Percentiles rank a stretch among this genome's conserved stretches.
These are phyloP conservation scores for Pseudoneurospora amorphoporcata DNA, from an alignment of 495 filamentous ascomycete species.

Conservation along the genomic window DNA sequence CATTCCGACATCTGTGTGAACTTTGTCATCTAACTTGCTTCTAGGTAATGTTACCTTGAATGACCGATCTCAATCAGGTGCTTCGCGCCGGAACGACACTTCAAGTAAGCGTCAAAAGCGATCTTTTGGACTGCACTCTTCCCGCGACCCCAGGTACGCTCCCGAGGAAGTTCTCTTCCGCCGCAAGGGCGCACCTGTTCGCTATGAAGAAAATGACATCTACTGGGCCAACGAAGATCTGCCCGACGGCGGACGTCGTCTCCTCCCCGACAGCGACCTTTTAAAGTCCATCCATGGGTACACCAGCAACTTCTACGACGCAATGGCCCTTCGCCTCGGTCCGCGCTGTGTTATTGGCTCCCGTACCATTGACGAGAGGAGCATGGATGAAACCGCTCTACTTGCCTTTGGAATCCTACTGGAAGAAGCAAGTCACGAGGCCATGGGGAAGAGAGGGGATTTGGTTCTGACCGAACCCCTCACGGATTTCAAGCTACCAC, in stretches of 20 bases:
- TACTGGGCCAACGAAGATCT: conserved; percentile 49
- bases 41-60: conserved; percentile 37
- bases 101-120: conserved; percentile 31
- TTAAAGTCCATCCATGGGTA: conserved; percentile 71
- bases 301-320: conserved; percentile 58
- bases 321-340: conserved; percentile 22
- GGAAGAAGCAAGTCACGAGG: conserved; percentile 59
- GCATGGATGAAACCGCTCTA: conserved; percentile 78
- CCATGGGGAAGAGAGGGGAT: conserved; percentile 61
- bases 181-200: conserved; percentile 45
- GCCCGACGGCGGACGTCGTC: conserved; percentile 22
- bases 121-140: conserved; percentile 43
- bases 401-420: conserved; percentile 72
- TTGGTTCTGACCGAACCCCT: conserved; percentile 62
- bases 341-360: conserved; percentile 1
- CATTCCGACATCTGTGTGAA: background rate
- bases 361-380: conserved; percentile 41
- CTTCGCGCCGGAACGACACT: conserved; percentile 8
- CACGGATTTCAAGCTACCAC: conserved; percentile 10
- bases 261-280: conserved; percentile 61
- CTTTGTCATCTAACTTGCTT: background rate
- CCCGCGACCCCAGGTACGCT: conserved; percentile 38
- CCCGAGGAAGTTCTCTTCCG: conserved; percentile 73
- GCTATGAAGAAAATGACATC: conserved; percentile 59
- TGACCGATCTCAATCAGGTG: conserved; percentile 6